Conservation (phyloP, 148 eudicot species). For the Amaranthus hypochondriacus region DNA sequence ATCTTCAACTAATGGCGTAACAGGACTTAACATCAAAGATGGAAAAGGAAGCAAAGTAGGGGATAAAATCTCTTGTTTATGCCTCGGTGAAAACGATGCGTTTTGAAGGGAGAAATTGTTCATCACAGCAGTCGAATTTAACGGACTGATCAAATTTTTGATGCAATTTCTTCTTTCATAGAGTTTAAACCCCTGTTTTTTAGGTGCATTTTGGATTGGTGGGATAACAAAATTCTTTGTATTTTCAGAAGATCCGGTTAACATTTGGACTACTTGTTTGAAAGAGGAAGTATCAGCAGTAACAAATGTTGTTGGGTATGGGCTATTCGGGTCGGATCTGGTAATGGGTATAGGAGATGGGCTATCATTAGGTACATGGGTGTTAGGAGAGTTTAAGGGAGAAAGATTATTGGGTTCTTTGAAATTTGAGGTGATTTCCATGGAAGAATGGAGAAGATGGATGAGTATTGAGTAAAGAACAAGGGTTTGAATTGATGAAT, state of each 20-base stretch:
- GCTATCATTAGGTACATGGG: not conserved
- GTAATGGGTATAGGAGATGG: conserved; percentile 34
- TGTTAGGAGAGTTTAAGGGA: conserved; percentile 36
- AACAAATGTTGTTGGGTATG: conserved; percentile 82
- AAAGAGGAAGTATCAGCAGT: conserved; percentile 73
- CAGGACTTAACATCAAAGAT: conserved; percentile 66
- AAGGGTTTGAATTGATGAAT: conserved; percentile 24
- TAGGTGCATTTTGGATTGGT: conserved; percentile 42
- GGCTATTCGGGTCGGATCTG: conserved; percentile 65
- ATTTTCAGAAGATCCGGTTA: conserved; percentile 62
- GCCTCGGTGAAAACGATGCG: conserved; percentile 36
- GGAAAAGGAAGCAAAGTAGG: conserved; percentile 80
- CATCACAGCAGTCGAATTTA: not conserved
- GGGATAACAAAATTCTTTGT: conserved; percentile 38
- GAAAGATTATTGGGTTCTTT: conserved; percentile 41
- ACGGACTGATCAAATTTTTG: conserved; percentile 53
- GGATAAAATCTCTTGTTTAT: conserved; percentile 49
- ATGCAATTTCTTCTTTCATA: conserved; percentile 70
- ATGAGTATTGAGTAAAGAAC: conserved; percentile 34
- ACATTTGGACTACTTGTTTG: conserved; percentile 87
- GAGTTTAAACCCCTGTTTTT: conserved; percentile 60
- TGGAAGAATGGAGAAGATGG: conserved; percentile 22
- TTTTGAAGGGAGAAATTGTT: not conserved
- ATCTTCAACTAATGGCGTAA: conserved; percentile 57
- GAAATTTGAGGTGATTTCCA: conserved; percentile 53